Evolutionary conservation across 1,284 basidiomycete genomes (phyloP).

Genomic region (Ustilago shanxiensis): DNA sequence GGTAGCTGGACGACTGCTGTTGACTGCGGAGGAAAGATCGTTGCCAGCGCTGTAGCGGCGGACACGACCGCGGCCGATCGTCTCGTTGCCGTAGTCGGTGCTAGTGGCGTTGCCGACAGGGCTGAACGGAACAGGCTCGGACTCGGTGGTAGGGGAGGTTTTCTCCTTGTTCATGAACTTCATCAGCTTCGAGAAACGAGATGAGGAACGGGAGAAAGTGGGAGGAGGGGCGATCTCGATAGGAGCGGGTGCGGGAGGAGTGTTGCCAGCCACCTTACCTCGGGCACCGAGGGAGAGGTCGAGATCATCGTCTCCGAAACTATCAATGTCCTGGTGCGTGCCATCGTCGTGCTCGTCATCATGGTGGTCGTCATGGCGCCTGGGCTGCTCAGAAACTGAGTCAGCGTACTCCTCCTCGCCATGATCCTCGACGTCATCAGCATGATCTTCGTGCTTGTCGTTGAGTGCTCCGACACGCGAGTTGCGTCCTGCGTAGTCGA

Average conservation of each 20-base stretch:
- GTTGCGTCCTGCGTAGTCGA: conserved; percentile 25
- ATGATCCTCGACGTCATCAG: conserved; percentile 3
- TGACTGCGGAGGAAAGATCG: conserved; percentile 16
- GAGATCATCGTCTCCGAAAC: conserved; percentile 22
- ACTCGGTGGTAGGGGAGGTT: conserved; percentile 21
- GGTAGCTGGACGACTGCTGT: conserved; percentile 1
- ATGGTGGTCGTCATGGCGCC: conserved; percentile 5
- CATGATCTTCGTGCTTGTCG: conserved; percentile 7
- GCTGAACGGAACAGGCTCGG: conserved; percentile 19
- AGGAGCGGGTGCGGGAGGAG: conserved; percentile 8
- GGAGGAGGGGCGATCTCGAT: conserved; percentile 17
- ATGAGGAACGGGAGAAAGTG: conserved; percentile 32
- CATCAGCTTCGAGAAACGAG: conserved; percentile 43
- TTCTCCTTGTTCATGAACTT: conserved; percentile 51
- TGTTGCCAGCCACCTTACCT: conserved; percentile 31
- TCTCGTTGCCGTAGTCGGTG: conserved; percentile 23
- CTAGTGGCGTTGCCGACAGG: conserved; percentile 13
- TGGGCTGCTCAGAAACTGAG: conserved; percentile 30
- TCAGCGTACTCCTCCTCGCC: conserved; percentile 29
- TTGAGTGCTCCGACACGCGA: conserved; percentile 18
- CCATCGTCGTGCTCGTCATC: conserved; percentile 15
- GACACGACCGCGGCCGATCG: conserved; percentile 21
- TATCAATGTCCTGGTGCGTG: conserved; percentile 21
- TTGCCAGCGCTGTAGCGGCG: conserved; percentile 41
- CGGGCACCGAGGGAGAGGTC: conserved; percentile 22